Evolutionary conservation across 352 stramenopile species (phyloP), one percentile per base, ranked within the genome.

Genomic region (Globisporangium middletonii): DNA sequence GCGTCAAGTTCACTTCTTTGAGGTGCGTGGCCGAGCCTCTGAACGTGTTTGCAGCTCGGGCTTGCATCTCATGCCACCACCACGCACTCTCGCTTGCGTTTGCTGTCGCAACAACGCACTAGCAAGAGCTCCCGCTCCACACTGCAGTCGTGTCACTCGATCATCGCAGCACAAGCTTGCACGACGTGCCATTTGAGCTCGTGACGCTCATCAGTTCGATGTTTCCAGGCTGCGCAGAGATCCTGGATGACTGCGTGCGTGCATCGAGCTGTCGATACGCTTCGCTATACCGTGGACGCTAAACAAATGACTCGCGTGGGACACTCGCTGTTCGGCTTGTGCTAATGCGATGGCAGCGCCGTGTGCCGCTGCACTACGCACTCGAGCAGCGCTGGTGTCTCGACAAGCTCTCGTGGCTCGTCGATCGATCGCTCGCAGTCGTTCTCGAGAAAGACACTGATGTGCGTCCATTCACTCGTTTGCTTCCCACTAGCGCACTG

Each of bases 321-420:
- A 23, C 23, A 23, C 23, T 23, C 23, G 23, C 23, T 23, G 23
- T 23, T 23, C 23, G 23, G 23, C 2, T 15, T 48, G 41, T 26
- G 18, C 52, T 26, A 28, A 4, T 9, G 33, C 4, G 15, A 49
- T 38, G 35, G 19, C 61, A 73, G 59, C 57, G 55, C 5, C 71
- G 69, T 2, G 43, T 66, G 11, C 26, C 71, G 16, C 50, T 83
- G 13, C 60, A 68, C 33, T 85, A 89, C 50, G 79, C 77, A 0
- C 50, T 89, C 13, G 52, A 77, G 28, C 63, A 72, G 44, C 63
- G 44, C 1, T 88, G 77, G 79, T 45, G 27, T 5, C 35, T 63
- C 23, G 77, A 78, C 47, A 72, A 73, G 30, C 64, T 89, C 7
- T 79, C 71, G 37, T 89, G 79, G 75, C 56, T 89, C 4, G 54